Conservation (phyloP, 331 rosid species). For the Arachis monticola region DNA sequence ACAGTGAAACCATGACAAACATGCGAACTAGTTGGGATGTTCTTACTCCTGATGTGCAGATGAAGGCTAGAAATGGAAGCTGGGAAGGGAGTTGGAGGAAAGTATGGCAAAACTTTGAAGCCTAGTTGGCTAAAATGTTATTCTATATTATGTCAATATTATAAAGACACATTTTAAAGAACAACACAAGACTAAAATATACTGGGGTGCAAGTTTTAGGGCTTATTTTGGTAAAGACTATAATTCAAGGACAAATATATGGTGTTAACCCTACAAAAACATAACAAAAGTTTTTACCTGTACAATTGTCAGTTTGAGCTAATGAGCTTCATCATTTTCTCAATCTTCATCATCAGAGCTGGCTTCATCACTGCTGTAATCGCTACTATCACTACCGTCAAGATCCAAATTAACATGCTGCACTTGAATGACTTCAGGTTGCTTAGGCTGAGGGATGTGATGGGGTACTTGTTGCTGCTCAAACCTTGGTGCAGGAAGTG, state of each 20-base stretch:
- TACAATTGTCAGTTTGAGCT: conserved; percentile 19
- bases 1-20: neutral
- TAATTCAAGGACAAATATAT: neutral
- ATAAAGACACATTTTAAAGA: neutral
- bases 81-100: neutral
- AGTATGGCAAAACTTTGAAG: no score
- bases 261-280: neutral
- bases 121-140: neutral
- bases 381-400: conserved; percentile 87
- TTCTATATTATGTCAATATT: neutral
- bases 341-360: conserved; percentile 86
- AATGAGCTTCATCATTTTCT: conserved; percentile 25
- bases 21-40: neutral
- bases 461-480: conserved; percentile 67
- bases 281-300: conserved; percentile 26
- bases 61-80: neutral
- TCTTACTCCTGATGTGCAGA: neutral
- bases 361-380: conserved; percentile 81
- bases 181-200: neutral
- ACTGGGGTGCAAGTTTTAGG: neutral
- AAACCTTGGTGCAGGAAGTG: conserved; percentile 61
- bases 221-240: neutral
- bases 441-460: conserved; percentile 61
- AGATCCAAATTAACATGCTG: conserved; percentile 85
- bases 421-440: conserved; percentile 82